Evolutionary conservation across 2,329 filamentous ascomycete species (phyloP), one percentile per base, ranked within the genome.

Genomic region (Rutstroemia sp.): DNA sequence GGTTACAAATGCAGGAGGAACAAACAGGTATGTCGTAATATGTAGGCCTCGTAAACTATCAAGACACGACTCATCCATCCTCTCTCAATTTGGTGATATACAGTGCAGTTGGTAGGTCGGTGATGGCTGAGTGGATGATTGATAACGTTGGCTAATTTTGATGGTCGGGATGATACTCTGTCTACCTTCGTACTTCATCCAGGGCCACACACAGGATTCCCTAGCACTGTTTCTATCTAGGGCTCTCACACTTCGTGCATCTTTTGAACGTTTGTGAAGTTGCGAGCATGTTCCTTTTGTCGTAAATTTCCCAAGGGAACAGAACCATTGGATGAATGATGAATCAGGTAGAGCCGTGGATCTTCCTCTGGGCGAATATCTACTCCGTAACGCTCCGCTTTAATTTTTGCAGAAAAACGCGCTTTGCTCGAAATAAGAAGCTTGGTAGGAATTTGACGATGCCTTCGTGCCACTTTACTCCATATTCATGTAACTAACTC

Each of bases 41-140:
- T 21, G 27, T 53, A 53, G 27, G 34, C 47, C 38, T 54, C 30
- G 37, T 54, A 44, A 54, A 48, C 41, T 44, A 48, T 39, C 30
- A n/a, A 48, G 47, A 39, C 51, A 48, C 51, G 34, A 54, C 45
- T 49, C 52, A 17, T 49, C 48, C 37, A 42, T 42, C 19, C 16
- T 17, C 14, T 41, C 39, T 41, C 39, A 21, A 51, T 45, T 37
- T 30, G 21, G 39, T 42, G n/a, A 14, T 42, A 19, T 42, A 17
- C 16, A 42, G 39, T 42, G 39, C n/a, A n/a, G 19, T 42, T 9
- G 39, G 16, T 42, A 42, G 19, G n/a, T 42, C 8, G 14, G 3
- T 10, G 16, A 42, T 34, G 12, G 30, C 9, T 34, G 30, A 34
- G 30, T 34, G 30, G 30, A 34, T 12, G 30, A 34, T 34, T 8